A percentile compares a stretch with the other conserved stretches of the same genome.
phyloP scores from a whole-genome alignment of 2,329 filamentous ascomycete genomes.

The Monilinia aucupariae region DNA sequence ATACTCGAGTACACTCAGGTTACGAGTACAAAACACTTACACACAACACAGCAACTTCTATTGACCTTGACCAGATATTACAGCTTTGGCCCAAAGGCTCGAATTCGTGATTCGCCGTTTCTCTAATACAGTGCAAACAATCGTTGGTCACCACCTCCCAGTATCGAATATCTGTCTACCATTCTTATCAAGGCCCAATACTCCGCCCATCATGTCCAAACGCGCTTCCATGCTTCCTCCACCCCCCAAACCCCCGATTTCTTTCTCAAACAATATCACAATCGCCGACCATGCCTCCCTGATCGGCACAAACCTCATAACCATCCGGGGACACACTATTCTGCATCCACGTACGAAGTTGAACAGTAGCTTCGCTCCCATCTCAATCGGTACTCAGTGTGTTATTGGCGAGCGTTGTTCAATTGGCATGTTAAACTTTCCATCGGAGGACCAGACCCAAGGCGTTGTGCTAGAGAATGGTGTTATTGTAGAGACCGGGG shows the following conservation, averaged over 20 bases:
- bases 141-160: too few species aligned
- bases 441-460: slow-evolving; percentile 22
- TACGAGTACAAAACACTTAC: slow-evolving; percentile 6
- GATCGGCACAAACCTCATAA: slow-evolving; percentile 70
- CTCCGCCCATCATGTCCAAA: slow-evolving; percentile 30
- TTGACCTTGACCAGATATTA: slow-evolving; percentile 10
- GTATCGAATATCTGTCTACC: background rate
- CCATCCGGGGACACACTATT: slow-evolving; percentile 69
- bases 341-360: slow-evolving; percentile 82
- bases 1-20: slow-evolving; percentile 5
- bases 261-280: slow-evolving; percentile 54
- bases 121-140: background rate
- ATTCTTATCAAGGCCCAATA: background rate
- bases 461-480: slow-evolving; percentile 53
- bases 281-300: slow-evolving; percentile 60
- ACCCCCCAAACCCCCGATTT: slow-evolving; percentile 54
- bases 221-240: slow-evolving; percentile 46
- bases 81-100: background rate
- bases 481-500: slow-evolving; percentile 56
- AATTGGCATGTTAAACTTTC: slow-evolving; percentile 44
- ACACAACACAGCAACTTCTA: slow-evolving; percentile 16
- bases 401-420: slow-evolving; percentile 69
- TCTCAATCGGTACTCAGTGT: slow-evolving; percentile 75
- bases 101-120: slow-evolving; percentile 10
- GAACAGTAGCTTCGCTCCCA: slow-evolving; percentile 70